Evolutionary conservation across 2,329 filamentous ascomycete genomes (phyloP), one percentile per base, ranked within the genome.

Genomic region (Penicillium sp.): DNA sequence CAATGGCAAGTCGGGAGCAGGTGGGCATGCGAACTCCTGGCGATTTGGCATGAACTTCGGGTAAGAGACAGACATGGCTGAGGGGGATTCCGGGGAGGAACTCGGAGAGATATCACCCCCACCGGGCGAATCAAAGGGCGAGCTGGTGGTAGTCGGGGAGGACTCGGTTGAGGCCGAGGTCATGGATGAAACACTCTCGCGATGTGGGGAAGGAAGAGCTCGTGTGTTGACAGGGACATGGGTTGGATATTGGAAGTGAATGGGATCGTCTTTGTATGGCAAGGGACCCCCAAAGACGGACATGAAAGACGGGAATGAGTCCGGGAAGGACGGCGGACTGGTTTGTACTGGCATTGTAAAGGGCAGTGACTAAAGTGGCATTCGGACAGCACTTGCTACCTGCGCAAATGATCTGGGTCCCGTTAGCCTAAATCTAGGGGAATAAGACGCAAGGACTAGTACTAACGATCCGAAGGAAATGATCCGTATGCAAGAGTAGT

Each of bases 131-230:
- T 96, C 93, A 59, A 93, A 90, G 18, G 91, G 96, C 5, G 92
- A 96, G 46, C 94, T 84, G 2, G 93, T 96, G 3, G 92, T 97
- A 7, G 93, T 97, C 1, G 94, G 94, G 8, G 93, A 97, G 21
- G 93, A 96, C 67, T 96, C 92, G 40, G 90, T 90, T 1, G 94
- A 97, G 60, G 90, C 90, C 14, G 89, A 90, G n/a, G 69, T 69
- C 48, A 72, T 67, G 9, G 75, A 76, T 10, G 75, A 77, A 38
- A 77, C 63, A 60, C 75, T 78, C 59, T 72, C 68, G 29, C 76
- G 75, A 48, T 75, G 74, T n/a, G 72, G 62, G 40, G 72, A 71
- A 38, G 63, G 68, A 43, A 63, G 65, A 18, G 62, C 53, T 14
- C 60, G 67, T 53, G 63, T 62, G 42, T 65, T 64, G 56, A 65